Evolutionary conservation across 257 asterid genomes (phyloP).

Genomic region (Scutellaria baicalensis): DNA sequence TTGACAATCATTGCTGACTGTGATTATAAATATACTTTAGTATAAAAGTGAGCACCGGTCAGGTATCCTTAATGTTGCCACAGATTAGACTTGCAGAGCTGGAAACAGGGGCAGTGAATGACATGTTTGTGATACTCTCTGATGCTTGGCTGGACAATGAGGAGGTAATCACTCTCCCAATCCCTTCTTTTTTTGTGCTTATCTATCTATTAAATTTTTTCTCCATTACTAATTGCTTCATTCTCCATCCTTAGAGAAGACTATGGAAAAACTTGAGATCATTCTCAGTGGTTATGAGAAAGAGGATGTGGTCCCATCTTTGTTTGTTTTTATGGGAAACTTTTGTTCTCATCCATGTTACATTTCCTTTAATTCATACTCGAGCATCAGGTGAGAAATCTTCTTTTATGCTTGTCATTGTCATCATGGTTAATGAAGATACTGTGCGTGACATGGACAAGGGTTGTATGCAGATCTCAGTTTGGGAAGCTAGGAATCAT

Average conservation of each 20-base stretch:
- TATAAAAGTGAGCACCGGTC: background rate
- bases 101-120: constrained; percentile 80
- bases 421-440: constrained; percentile 9
- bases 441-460: constrained; percentile 8
- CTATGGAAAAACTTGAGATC: constrained; percentile 71
- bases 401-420: constrained; percentile 14
- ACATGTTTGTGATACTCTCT: constrained; percentile 91
- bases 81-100: constrained; percentile 76
- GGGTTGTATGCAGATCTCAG: constrained; percentile 44
- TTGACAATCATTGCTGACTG: constrained; percentile 1
- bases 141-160: constrained; percentile 86
- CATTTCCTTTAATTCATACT: constrained; percentile 74
- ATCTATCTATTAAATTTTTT: background rate
- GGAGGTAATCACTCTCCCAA: constrained; percentile 41
- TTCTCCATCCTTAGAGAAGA: constrained; percentile 64
- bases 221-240: constrained; percentile 35
- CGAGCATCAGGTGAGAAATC: constrained; percentile 59
- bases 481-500: constrained; percentile 88
- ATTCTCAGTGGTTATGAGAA: constrained; percentile 79
- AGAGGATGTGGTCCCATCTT: constrained; percentile 76
- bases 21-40: background rate
- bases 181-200: background rate
- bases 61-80: constrained; percentile 36
- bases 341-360: constrained; percentile 91
- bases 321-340: constrained; percentile 96